phyloP scores from a whole-genome alignment of 495 filamentous ascomycete species.

The Oleoguttula mirabilis region DNA sequence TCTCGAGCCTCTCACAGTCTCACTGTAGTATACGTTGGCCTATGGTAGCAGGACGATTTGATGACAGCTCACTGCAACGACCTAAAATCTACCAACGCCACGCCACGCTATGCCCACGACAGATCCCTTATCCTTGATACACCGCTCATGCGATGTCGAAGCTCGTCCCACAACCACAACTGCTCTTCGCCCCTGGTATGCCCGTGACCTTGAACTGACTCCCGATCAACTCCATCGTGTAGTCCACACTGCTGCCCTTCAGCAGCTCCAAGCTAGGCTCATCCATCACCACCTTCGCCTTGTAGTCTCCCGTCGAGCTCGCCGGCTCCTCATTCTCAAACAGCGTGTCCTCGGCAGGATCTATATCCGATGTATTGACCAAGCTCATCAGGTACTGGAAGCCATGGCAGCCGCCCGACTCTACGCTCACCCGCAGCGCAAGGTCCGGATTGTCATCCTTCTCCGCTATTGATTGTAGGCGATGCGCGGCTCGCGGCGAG shows the following conservation, averaged over 20 bases:
- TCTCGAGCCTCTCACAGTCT: too few relatives aligned
- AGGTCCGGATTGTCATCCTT: slow-evolving; percentile 70
- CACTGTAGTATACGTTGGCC: too few relatives aligned
- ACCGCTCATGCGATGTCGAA: slow-evolving; percentile 59
- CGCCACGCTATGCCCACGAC: too few relatives aligned
- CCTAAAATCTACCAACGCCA: too few relatives aligned
- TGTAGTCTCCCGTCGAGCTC: slow-evolving; percentile 27
- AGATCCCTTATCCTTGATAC: too few relatives aligned
- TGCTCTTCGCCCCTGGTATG: slow-evolving; percentile 81
- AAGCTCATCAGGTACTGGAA: slow-evolving; percentile 96
- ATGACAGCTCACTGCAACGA: too few relatives aligned
- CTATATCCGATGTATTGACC: slow-evolving; percentile 44
- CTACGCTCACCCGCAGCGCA: slow-evolving; percentile 78
- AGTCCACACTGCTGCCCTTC: slow-evolving; percentile 88
- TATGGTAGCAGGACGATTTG: too few relatives aligned
- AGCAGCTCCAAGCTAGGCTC: slow-evolving; percentile 74
- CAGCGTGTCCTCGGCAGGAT: slow-evolving; percentile 65
- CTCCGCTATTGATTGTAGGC: slow-evolving; percentile 57
- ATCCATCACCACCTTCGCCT: slow-evolving; percentile 82
- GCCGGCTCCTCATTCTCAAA: slow-evolving; percentile 31
- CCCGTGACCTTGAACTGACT: slow-evolving; percentile 95
- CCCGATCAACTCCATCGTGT: slow-evolving; percentile 91
- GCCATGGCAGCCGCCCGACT: slow-evolving; percentile 88
- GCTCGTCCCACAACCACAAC: slow-evolving; percentile 94
- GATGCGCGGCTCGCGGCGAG: slow-evolving; percentile 64